These are phyloP conservation scores for Murraya koenigii DNA, from an alignment of 345 rosid species.

Conservation along the genomic window DNA sequence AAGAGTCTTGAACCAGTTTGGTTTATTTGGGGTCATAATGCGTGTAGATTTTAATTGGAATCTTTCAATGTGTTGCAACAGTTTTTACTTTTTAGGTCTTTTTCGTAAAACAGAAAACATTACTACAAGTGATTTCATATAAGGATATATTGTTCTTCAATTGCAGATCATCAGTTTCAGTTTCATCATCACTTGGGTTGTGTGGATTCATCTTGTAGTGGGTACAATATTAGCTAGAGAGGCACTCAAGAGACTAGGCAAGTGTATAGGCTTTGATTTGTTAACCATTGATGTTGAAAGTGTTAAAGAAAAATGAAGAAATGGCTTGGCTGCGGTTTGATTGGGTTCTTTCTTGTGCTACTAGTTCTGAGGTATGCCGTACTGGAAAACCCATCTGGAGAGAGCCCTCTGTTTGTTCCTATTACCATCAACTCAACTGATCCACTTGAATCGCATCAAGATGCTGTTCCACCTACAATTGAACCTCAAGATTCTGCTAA, in stretches of 20 bases:
- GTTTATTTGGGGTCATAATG: too few species aligned
- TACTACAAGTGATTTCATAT: neutral
- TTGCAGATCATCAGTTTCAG: neutral
- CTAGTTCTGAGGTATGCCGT: conserved; percentile 34
- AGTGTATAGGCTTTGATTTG: neutral
- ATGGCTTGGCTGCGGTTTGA: conserved; percentile 32
- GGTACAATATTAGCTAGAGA: neutral
- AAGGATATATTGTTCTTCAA: neutral
- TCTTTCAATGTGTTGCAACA: neutral
- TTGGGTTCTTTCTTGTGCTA: conserved; percentile 40
- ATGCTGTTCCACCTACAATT: conserved; percentile 18
- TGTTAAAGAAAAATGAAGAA: conserved; percentile 33
- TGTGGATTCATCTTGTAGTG: neutral
- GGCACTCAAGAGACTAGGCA: neutral
- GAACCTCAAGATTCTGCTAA: conserved; percentile 25
- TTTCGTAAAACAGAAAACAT: neutral
- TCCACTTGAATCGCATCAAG: conserved; percentile 36
- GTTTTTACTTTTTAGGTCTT: neutral
- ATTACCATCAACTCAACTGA: conserved; percentile 20
- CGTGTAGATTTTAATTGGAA: neutral
- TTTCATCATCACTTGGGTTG: neutral
- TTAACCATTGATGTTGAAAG: neutral
- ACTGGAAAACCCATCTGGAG: conserved; percentile 26
- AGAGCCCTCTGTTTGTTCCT: conserved; percentile 16
- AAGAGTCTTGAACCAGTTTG: neutral